Base-by-base conservation (phyloP, 2,329 filamentous ascomycete species). In the Monilinia fructicola region DNA sequence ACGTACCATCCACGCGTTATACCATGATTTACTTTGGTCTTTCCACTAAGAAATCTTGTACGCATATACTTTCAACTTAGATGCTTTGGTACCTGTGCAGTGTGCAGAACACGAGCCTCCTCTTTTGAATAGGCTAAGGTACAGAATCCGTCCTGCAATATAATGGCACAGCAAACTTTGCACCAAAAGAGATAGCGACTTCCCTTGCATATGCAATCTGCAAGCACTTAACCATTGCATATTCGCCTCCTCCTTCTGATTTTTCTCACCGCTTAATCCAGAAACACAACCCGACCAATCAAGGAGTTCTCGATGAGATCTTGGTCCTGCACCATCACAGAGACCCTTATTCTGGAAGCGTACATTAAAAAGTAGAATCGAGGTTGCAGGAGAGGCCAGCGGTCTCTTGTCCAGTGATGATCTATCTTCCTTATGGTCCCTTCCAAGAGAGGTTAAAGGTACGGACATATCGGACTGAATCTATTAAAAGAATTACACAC, bases 181-280 rank as follows among this genome's bases (percentile, higher is more conserved):
- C 42, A 60, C 18, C 23, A 10, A n/a, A 28, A 52, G 18, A 46
- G 18, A n/a, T 42, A 44, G 55, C 31, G 38, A 44, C 21, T n/a
- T 44, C 53, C 64, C 55, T 65, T 65, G 64, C 64, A 65, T 65
- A 44, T 53, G 50, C 53, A 38, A 61, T n/a, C 46, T 65, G 64
- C 64, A 65, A 38, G 55, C 46, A 65, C 64, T 61, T 61, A 46
- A 46, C 55, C 64, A 65, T 46, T 65, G 64, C 55, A 65, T 65
- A 53, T 65, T 60, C 54, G 54, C 63, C 63, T 65, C 54, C 44
- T 65, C 54, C 54, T 60, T 40, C 56, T 35, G 21, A 28, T 16
- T 31, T 46, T 38, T 53, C 28, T 61, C 55, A 61, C 64, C 55
- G 64, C 64, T 65, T 61, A 44, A 23, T 6, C 38, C 26, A n/a